phyloP scores from a whole-genome alignment of 164 flowering plant genomes.

The Chimonanthus salicifolius region DNA sequence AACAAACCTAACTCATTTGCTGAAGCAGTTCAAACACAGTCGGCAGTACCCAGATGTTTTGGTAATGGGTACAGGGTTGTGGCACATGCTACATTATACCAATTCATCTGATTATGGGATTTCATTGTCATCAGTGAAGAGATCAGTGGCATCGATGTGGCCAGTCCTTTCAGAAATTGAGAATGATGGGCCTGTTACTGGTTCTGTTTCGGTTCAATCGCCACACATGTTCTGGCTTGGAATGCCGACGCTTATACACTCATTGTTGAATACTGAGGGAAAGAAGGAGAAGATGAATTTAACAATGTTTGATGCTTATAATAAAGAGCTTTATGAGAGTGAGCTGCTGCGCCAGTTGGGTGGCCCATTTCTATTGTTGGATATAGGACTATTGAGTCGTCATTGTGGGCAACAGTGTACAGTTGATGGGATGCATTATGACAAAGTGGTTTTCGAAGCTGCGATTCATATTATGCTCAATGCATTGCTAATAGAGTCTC shows the following conservation, averaged over 20 bases:
- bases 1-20: conserved; percentile 41
- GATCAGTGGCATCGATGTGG: conserved; percentile 31
- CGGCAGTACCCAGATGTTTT: conserved; percentile 66
- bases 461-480: conserved; percentile 75
- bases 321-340: conserved; percentile 39
- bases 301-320: conserved; percentile 30
- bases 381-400: conserved; percentile 51
- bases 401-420: conserved; percentile 77
- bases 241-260: conserved; percentile 64
- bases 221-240: conserved; percentile 89
- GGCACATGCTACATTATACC: conserved; percentile 84
- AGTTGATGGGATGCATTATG: conserved; percentile 93
- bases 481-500: conserved; percentile 82
- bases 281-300: conserved; percentile 47
- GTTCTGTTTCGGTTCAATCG: conserved; percentile 37
- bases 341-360: conserved; percentile 55
- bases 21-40: conserved; percentile 27
- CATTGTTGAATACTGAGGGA: conserved; percentile 75
- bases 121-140: conserved; percentile 33
- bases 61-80: conserved; percentile 80
- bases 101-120: conserved; percentile 57
- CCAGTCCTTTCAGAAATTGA: conserved; percentile 36
- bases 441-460: conserved; percentile 70
- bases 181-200: conserved; percentile 31
- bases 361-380: conserved; percentile 67